Evolutionary conservation across 257 asterid genomes (phyloP).

Genomic region (Apocynum venetum): DNA sequence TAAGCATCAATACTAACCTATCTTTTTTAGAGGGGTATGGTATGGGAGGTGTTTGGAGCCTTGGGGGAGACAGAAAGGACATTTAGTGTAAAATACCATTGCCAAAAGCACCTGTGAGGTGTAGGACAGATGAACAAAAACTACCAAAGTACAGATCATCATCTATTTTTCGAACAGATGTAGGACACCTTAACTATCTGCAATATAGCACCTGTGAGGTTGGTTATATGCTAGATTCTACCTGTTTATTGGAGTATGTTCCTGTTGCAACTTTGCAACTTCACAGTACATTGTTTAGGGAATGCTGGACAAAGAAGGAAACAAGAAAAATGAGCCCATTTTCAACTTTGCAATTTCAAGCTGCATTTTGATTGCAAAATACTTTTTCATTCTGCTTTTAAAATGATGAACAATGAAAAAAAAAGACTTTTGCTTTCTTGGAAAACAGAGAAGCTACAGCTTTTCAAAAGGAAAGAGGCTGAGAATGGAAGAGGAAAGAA

Average conservation of each 20-base stretch:
- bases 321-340: background rate
- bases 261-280: background rate
- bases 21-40: background rate
- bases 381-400: background rate
- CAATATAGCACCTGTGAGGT: background rate
- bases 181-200: background rate
- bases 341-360: background rate
- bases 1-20: background rate
- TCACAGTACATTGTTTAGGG: too few species aligned
- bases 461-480: background rate
- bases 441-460: background rate
- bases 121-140: background rate
- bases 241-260: background rate
- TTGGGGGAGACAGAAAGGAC: background rate
- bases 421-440: background rate
- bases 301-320: background rate
- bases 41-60: background rate
- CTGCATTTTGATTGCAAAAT: background rate
- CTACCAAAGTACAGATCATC: background rate
- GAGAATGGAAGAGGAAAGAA: background rate
- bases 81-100: background rate
- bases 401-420: background rate
- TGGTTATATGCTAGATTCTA: background rate
- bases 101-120: too few species aligned
- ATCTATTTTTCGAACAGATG: background rate